Evolutionary conservation across 192 early-diverging fungal species (phyloP).

Genomic region (Linnemannia elongata): DNA sequence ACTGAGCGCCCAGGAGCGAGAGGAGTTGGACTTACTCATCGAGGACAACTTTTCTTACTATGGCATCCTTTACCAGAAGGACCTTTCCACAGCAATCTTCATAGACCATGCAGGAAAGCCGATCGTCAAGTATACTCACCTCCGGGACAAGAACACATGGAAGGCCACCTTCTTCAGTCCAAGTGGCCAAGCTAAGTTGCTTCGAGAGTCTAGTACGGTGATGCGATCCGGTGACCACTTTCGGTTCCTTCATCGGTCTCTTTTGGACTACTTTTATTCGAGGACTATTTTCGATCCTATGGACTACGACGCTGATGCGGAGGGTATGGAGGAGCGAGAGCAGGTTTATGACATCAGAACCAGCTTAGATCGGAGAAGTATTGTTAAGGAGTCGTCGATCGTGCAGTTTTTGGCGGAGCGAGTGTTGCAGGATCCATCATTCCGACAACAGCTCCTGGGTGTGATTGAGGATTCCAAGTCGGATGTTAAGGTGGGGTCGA

Average conservation of each 20-base stretch:
- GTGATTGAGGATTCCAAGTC: not conserved
- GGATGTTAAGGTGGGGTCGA: not conserved
- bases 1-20: too few relatives aligned
- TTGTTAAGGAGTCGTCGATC: not conserved
- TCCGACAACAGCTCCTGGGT: not conserved
- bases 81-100: not conserved
- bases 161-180: not conserved
- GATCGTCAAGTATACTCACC: not conserved
- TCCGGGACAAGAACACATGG: not conserved
- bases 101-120: not conserved
- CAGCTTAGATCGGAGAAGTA: not conserved
- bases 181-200: not conserved
- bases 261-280: conserved; percentile 8
- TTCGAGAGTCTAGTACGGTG: not conserved
- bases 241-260: conserved; percentile 2
- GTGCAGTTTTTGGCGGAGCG: conserved; percentile 5
- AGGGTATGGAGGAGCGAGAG: not conserved
- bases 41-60: not conserved
- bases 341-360: not conserved
- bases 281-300: not conserved
- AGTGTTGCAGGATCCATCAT: not conserved
- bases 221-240: not conserved
- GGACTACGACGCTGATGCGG: not conserved
- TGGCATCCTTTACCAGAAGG: not conserved
- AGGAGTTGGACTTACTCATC: not conserved